These are phyloP conservation scores for Fonsecaea monophora DNA, from an alignment of 2,329 filamentous ascomycete species.

Conservation along the genomic window DNA sequence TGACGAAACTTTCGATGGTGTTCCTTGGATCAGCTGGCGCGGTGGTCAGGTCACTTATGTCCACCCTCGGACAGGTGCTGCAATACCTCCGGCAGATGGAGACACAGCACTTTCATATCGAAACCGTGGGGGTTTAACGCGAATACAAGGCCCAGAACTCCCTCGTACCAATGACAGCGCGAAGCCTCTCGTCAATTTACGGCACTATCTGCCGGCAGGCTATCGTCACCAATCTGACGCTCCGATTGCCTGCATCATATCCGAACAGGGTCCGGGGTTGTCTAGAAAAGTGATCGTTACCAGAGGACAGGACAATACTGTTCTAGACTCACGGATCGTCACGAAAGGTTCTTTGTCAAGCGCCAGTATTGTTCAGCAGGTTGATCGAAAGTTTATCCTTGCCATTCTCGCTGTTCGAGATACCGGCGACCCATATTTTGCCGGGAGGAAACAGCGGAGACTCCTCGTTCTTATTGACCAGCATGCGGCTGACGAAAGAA, in stretches of 20 bases:
- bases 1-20: slow-evolving; percentile 43
- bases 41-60: slow-evolving; percentile 59
- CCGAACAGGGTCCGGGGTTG: not conserved
- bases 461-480: slow-evolving; percentile 83
- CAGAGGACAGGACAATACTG: not conserved
- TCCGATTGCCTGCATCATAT: not conserved
- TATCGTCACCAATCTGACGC: not conserved
- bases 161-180: not conserved
- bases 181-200: slow-evolving; percentile 2
- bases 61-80: slow-evolving; percentile 46
- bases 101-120: not conserved
- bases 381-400: slow-evolving; percentile 90
- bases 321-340: not conserved
- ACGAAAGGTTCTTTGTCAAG: slow-evolving; percentile 56
- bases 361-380: slow-evolving; percentile 76
- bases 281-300: not conserved
- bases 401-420: slow-evolving; percentile 58
- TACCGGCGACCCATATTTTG: slow-evolving; percentile 1
- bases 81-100: slow-evolving; percentile 31
- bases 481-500: slow-evolving; percentile 91
- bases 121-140: not conserved
- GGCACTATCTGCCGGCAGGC: not conserved
- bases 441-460: not conserved
- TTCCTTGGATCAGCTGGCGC: slow-evolving; percentile 65
- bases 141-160: not conserved